Conservation (phyloP, 257 asterid genomes). For the Nemophila menziesii region DNA sequence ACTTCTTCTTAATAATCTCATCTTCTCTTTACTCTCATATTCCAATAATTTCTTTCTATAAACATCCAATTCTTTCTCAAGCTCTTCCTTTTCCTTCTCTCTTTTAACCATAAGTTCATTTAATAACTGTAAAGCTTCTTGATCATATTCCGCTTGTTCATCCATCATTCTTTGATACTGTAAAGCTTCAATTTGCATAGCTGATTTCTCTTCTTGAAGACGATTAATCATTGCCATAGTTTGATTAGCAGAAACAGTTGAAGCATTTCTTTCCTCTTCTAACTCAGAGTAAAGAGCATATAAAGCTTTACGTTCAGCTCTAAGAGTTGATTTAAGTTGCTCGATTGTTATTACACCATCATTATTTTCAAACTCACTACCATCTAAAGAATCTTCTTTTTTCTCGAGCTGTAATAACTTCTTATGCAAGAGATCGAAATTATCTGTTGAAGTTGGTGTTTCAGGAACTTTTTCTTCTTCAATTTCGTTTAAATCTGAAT, state of each 20-base stretch:
- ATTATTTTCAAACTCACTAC: conserved; percentile 67
- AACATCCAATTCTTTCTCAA: conserved; percentile 52
- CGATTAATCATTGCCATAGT: conserved; percentile 97
- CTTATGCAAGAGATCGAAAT: conserved; percentile 49
- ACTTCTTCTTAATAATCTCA: conserved; percentile 36
- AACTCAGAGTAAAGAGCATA: conserved; percentile 63
- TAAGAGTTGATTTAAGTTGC: conserved; percentile 46
- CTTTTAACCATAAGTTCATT: conserved; percentile 89
- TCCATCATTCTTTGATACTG: conserved; percentile 99
- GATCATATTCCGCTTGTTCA: conserved; percentile 94
- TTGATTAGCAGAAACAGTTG: conserved; percentile 92
- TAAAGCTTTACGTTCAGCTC: conserved; percentile 61
- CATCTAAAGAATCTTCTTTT: conserved; percentile 77
- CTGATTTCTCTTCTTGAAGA: conserved; percentile 95
- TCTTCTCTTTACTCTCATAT: conserved; percentile 50
- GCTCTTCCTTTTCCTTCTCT: conserved; percentile 81
- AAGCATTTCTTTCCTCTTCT: conserved; percentile 91
- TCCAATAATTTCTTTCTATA: conserved; percentile 56
- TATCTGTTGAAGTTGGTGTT: conserved; percentile 62
- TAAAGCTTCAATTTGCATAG: conserved; percentile 96
- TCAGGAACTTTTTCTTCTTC: conserved; percentile 78
- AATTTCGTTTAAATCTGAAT: conserved; percentile 29
- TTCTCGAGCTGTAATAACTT: conserved; percentile 49
- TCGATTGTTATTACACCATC: conserved; percentile 57
- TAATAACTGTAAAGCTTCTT: conserved; percentile 88